Evolutionary conservation across 441 rosid species (phyloP).

Genomic region (Omphalea diandra): DNA sequence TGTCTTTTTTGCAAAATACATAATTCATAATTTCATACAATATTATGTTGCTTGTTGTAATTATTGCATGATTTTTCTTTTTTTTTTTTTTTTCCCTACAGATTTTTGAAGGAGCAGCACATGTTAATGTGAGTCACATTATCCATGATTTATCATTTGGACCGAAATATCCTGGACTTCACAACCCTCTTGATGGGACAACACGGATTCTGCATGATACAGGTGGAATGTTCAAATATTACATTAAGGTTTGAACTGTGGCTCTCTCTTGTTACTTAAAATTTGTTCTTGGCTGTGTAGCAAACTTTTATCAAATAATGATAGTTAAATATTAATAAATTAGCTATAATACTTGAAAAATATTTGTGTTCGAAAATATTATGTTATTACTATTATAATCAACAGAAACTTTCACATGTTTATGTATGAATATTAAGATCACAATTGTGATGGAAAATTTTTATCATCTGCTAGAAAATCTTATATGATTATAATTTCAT

Average conservation of each 20-base stretch:
- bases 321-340: too few relatives aligned
- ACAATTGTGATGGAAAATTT: too few relatives aligned
- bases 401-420: too few relatives aligned
- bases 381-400: too few relatives aligned
- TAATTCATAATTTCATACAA: background rate
- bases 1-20: background rate
- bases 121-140: conserved; percentile 83
- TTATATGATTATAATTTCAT: too few relatives aligned
- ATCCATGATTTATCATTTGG: conserved; percentile 93
- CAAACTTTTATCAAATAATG: too few relatives aligned
- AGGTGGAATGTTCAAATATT: conserved; percentile 91
- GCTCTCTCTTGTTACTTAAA: background rate
- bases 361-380: too few relatives aligned
- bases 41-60: background rate
- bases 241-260: conserved; percentile 73
- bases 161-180: conserved; percentile 83
- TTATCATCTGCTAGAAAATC: too few relatives aligned
- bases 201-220: conserved; percentile 58
- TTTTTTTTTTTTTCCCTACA: conserved; percentile 33
- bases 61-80: background rate
- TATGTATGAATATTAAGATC: too few relatives aligned
- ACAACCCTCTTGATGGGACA: conserved; percentile 89
- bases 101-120: conserved; percentile 80
- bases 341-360: too few relatives aligned
- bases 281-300: background rate